phyloP scores from a whole-genome alignment of 192 early-diverging fungal species.

The Linnemannia elongata region DNA sequence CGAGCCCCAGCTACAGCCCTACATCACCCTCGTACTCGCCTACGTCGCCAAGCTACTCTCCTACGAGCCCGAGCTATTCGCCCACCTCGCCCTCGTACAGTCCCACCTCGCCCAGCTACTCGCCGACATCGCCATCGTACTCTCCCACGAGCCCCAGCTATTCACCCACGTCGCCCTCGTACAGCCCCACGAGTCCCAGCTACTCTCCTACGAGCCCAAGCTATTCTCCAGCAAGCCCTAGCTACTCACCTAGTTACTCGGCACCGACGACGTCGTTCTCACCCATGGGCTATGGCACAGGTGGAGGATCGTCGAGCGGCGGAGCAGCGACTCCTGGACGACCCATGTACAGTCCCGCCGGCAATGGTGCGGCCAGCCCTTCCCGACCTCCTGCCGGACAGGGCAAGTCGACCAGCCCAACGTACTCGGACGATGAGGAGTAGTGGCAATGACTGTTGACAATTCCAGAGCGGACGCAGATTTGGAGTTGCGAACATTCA shows the following conservation, averaged over 20 bases:
- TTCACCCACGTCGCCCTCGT: slow-evolving; percentile 81
- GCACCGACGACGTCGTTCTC: slow-evolving; percentile 63
- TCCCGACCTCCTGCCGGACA: slow-evolving; percentile 4
- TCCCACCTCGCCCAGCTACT: slow-evolving; percentile 80
- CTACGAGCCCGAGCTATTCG: slow-evolving; percentile 79
- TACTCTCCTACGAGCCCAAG: slow-evolving; percentile 77
- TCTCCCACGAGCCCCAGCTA: slow-evolving; percentile 77
- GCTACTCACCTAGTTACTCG: slow-evolving; percentile 74
- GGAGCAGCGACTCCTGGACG: slow-evolving; percentile 51
- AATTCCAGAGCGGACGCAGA: not conserved
- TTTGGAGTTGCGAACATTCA: not conserved
- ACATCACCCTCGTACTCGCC: slow-evolving; percentile 81
- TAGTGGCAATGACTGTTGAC: not conserved
- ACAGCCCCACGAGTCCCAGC: slow-evolving; percentile 74
- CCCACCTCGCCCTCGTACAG: slow-evolving; percentile 80
- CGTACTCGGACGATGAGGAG: slow-evolving; percentile 54
- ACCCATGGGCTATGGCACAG: slow-evolving; percentile 62
- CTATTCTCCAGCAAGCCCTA: slow-evolving; percentile 78
- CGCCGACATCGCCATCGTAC: slow-evolving; percentile 83
- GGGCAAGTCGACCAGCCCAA: slow-evolving; percentile 26
- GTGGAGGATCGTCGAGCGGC: slow-evolving; percentile 15
- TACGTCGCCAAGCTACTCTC: slow-evolving; percentile 77
- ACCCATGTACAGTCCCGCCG: slow-evolving; percentile 36
- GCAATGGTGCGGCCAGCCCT: slow-evolving; percentile 32
- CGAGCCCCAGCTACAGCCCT: slow-evolving; percentile 78